A percentile compares a stretch with the other conserved stretches of the same genome.
Conservation (phyloP, 225 moss, liverwort and hornwort genomes). For the Climacium dendroides region DNA sequence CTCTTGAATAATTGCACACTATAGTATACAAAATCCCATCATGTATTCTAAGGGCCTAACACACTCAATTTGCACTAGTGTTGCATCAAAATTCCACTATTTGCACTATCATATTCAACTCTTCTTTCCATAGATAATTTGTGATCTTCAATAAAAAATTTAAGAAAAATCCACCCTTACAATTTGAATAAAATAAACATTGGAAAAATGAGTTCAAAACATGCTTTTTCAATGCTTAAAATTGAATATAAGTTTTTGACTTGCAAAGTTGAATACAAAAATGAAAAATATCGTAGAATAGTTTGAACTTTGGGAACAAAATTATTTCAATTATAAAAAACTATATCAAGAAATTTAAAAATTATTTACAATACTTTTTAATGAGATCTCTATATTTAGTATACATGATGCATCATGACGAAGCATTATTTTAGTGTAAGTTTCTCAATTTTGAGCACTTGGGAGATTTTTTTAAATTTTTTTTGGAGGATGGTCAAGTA, state of each 20-base stretch:
- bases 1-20: not conserved
- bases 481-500: not conserved
- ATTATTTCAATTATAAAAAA: not conserved
- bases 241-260: no score
- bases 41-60: accelerated
- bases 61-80: not conserved
- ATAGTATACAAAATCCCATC: not conserved
- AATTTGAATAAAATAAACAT: not conserved
- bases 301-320: not conserved
- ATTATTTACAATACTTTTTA: no score
- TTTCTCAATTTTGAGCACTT: not conserved
- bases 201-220: accelerated
- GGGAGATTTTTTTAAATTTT: not conserved
- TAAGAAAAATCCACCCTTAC: accelerated
- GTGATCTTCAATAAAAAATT: not conserved
- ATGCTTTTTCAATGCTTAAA: not conserved
- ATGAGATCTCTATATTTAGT: not conserved
- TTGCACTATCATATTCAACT: not conserved
- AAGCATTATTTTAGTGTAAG: not conserved
- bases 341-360: accelerated
- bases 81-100: not conserved
- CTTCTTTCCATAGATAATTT: not conserved
- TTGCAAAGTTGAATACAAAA: not conserved
- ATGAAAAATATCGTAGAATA: no score
- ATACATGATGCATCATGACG: accelerated